Evolutionary conservation across 345 rosid genomes (phyloP).

Genomic region (Arabidopsis arenosa): DNA sequence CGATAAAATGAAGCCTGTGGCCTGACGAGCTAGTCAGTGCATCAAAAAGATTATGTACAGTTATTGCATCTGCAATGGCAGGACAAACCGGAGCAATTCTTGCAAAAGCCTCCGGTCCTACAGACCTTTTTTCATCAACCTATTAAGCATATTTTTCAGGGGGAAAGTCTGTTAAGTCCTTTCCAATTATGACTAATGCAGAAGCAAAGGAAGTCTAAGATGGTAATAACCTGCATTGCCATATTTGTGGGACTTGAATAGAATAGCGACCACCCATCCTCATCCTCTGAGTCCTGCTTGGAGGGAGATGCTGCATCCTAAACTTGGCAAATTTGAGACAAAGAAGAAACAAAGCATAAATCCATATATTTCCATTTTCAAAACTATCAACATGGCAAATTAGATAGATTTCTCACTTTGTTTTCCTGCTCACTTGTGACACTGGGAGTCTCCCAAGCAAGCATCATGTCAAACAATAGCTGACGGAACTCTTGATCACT

Average conservation of each 20-base stretch:
- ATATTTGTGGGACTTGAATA: constrained; percentile 75
- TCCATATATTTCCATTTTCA: not conserved
- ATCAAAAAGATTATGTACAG: constrained; percentile 86
- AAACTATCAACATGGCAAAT: not conserved
- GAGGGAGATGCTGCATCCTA: constrained; percentile 60
- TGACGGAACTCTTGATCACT: constrained; percentile 76
- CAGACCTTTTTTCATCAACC: constrained; percentile 86
- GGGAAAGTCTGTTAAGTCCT: not conserved
- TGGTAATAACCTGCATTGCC: constrained; percentile 77
- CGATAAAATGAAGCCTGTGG: constrained; percentile 78
- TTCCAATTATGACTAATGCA: not conserved
- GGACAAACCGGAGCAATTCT: constrained; percentile 90
- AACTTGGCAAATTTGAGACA: constrained; percentile 33
- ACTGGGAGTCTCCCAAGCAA: constrained; percentile 91
- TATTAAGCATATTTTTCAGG: constrained; percentile 35
- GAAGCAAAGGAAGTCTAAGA: constrained; percentile 10
- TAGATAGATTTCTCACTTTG: constrained; percentile 53
- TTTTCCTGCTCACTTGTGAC: constrained; percentile 49
- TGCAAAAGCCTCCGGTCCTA: constrained; percentile 84
- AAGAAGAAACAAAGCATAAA: constrained; percentile 5
- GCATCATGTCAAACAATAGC: constrained; percentile 94
- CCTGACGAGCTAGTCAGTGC: constrained; percentile 76
- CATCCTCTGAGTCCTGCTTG: constrained; percentile 64
- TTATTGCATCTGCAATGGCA: constrained; percentile 81
- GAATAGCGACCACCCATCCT: constrained; percentile 78